Evolutionary conservation across 1,139 yeast genomes (phyloP), one percentile per base, ranked within the genome.

Genomic region (Yamadazyma dendronema): DNA sequence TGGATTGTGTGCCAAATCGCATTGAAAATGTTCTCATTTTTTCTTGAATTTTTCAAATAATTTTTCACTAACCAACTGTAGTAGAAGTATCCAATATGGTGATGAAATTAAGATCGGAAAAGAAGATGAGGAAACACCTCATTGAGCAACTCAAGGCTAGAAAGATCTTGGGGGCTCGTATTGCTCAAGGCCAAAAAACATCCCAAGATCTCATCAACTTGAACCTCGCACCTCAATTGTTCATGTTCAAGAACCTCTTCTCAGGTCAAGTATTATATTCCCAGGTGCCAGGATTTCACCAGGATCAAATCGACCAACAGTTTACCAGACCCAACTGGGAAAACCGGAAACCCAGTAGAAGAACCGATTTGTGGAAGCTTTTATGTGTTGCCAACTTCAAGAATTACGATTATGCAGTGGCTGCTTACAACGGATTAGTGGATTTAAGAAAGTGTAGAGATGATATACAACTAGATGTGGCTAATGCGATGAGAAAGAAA

Each of bases 191-290:
- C 3, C 51, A 56, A 40, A 69, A 68, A 49, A 51, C 66, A 3
- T 53, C 54, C 23, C 45, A 52, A 31, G 72, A 66, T 13, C 61
- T 71, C 34, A 39, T 43, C 15, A 39, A 44, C 5, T 50, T 65
- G 35, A 42, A 53, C 21, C 76, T 77, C 57, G 95, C 90, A 3
- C 96, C 97, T 8, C 88, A 84, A 53, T 84, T 90, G 17, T 87
- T 74, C 56, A 62, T 88, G 36, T 90, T 85, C 67, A 79, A 94
- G 56, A 89, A 90, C 67, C 65, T 87, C 38, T 94, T 87, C 61
- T 74, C 84, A 28, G 97, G 97, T 5, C 97, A 90, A 65, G 94
- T 89, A 15, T 64, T 87, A 31, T 90, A 88, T 60, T 82, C 96
- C 3, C 96, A 89, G 61, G 79, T 86, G 17, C 95, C 94, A 14